phyloP scores from a whole-genome alignment of 2,329 filamentous ascomycete genomes.

The Lachnellula arida region DNA sequence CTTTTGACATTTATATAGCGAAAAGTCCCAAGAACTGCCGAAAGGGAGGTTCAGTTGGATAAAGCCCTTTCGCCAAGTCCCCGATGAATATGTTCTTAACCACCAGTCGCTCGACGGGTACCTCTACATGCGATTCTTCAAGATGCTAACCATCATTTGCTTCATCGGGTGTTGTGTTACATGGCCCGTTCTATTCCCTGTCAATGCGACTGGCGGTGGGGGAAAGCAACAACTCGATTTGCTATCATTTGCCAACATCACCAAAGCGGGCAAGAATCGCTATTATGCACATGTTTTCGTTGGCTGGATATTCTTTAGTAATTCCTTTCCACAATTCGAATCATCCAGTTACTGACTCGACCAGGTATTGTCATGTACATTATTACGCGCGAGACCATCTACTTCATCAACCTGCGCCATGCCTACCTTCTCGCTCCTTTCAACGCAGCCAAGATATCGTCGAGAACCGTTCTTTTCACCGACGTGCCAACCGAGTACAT shows the following conservation, averaged over 20 bases:
- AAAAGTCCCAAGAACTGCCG: conserved; percentile 55
- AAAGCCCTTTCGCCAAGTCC: conserved; percentile 56
- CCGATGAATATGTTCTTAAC: conserved; percentile 76
- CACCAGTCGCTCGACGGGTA: conserved; percentile 91
- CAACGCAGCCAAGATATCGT: conserved; percentile 80
- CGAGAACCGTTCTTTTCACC: conserved; percentile 82
- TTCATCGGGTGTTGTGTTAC: conserved; percentile 78
- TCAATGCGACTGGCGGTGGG: conserved; percentile 79
- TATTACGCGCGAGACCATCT: conserved; percentile 81
- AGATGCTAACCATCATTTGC: conserved; percentile 70
- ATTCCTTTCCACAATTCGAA: neutral
- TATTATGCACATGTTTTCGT: conserved; percentile 80
- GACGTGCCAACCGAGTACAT: conserved; percentile 79
- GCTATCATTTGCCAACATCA: conserved; percentile 75
- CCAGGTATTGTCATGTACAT: conserved; percentile 77
- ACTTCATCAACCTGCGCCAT: conserved; percentile 86
- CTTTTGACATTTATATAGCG: conserved; percentile 33
- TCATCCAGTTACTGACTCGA: neutral
- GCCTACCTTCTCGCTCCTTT: conserved; percentile 82
- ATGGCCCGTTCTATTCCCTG: conserved; percentile 73
- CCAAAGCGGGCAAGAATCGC: conserved; percentile 48
- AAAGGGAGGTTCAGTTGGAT: conserved; percentile 62
- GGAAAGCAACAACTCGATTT: conserved; percentile 64
- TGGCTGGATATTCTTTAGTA: conserved; percentile 70
- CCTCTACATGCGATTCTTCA: conserved; percentile 82